phyloP scores from a whole-genome alignment of 1,284 basidiomycete genomes.

The Apiotrichum gamsii region DNA sequence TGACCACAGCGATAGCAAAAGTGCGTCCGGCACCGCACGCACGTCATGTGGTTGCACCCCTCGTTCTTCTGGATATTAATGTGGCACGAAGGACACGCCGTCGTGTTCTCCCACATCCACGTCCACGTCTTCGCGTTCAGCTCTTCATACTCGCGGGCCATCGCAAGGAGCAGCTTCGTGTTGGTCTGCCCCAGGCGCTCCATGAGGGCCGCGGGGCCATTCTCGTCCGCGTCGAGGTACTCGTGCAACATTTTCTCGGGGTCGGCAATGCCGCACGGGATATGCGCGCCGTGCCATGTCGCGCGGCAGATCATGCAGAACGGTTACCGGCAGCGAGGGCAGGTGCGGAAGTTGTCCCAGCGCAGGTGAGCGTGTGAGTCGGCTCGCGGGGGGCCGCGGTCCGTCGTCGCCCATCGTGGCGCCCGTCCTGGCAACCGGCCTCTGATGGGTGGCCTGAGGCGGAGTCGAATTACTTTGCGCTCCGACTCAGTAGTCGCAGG shows the following conservation, averaged over 20 bases:
- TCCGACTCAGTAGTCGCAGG: too few relatives aligned
- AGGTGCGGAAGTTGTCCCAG: constrained; percentile 36
- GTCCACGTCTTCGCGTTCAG: constrained; percentile 7
- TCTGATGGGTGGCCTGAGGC: too few relatives aligned
- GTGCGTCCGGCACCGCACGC: constrained; percentile 37
- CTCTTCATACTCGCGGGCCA: constrained; percentile 7
- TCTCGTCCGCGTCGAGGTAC: constrained; percentile 36
- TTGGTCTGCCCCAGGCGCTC: constrained; percentile 1
- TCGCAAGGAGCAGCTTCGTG: constrained; percentile 4
- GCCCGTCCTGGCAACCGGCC: too few relatives aligned
- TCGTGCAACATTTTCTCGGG: constrained; percentile 21
- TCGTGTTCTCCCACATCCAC: constrained; percentile 38
- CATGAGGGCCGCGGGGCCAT: constrained; percentile 6
- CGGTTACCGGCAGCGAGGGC: constrained; percentile 31
- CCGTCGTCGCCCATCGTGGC: too few relatives aligned
- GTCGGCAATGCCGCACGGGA: constrained; percentile 26
- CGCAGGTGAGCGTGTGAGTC: too few relatives aligned
- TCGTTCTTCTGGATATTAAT: constrained; percentile 43
- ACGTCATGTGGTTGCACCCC: constrained; percentile 48
- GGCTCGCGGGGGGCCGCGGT: too few relatives aligned
- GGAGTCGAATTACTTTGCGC: background rate
- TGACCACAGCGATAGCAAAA: constrained; percentile 44
- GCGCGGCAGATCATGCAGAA: constrained; percentile 41
- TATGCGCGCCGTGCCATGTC: constrained; percentile 44
- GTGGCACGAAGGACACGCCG: constrained; percentile 40